phyloP scores from a whole-genome alignment of 495 filamentous ascomycete species.

The Aspergillus haitiensis region DNA sequence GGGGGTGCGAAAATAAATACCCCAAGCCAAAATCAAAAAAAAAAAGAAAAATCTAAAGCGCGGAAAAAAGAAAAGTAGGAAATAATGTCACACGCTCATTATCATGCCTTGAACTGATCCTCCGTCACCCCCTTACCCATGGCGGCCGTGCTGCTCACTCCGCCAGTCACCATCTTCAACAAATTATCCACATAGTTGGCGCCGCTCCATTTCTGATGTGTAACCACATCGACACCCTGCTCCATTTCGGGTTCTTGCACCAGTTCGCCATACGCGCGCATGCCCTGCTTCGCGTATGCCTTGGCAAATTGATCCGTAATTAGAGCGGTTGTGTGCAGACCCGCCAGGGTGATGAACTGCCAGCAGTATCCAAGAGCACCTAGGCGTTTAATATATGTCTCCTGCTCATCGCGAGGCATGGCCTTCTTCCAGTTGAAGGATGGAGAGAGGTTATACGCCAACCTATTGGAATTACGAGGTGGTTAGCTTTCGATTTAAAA shows the following conservation, averaged over 20 bases:
- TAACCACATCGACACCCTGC: slow-evolving; percentile 85
- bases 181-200: slow-evolving; percentile 92
- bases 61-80: neutral
- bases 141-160: slow-evolving; percentile 84
- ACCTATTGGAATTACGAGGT: slow-evolving; percentile 44
- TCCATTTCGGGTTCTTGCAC: slow-evolving; percentile 98
- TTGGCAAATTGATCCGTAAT: slow-evolving; percentile 85
- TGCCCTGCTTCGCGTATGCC: slow-evolving; percentile 77
- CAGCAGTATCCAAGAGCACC: slow-evolving; percentile 91
- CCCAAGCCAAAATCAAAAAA: neutral
- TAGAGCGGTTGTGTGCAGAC: slow-evolving; percentile 90
- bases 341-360: slow-evolving; percentile 99
- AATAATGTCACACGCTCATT: neutral
- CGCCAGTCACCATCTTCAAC: slow-evolving; percentile 96
- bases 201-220: slow-evolving; percentile 97
- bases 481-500: slow-evolving; percentile 16
- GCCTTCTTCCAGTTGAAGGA: slow-evolving; percentile 99
- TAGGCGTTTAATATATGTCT: slow-evolving; percentile 93
- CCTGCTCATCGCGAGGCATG: slow-evolving; percentile 89
- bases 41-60: neutral
- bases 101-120: slow-evolving; percentile 76
- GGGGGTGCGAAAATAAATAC: too few relatives aligned
- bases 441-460: slow-evolving; percentile 95
- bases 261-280: slow-evolving; percentile 95
- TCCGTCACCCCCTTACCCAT: slow-evolving; percentile 99